Conservation (phyloP, 495 filamentous ascomycete species). For the Penicillium odoratum region DNA sequence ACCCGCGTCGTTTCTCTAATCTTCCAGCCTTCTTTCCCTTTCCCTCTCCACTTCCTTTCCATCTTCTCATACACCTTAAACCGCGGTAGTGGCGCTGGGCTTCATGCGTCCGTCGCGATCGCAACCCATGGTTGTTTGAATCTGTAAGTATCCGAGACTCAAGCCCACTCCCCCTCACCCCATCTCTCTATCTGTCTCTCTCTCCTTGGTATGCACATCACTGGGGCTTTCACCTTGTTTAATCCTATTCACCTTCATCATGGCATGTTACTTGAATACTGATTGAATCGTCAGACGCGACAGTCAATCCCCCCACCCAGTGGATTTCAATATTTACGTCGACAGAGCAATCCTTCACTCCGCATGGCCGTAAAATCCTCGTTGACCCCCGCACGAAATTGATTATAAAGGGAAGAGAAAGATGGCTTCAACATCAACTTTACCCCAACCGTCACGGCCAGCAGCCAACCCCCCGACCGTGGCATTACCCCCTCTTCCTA, state of each 20-base stretch:
- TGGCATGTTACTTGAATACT: background rate
- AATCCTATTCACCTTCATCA: background rate
- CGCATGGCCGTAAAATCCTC: constrained; percentile 6
- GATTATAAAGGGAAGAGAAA: background rate
- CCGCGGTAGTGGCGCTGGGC: constrained; percentile 17
- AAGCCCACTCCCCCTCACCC: background rate
- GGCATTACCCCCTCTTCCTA: constrained; percentile 67
- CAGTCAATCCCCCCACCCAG: background rate
- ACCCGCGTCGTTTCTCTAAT: background rate
- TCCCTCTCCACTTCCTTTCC: background rate
- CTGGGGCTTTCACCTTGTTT: background rate
- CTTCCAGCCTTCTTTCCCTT: constrained; percentile 1
- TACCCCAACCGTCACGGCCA: constrained; percentile 65
- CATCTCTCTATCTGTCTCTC: background rate
- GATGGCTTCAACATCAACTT: constrained; percentile 58
- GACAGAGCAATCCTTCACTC: constrained; percentile 1
- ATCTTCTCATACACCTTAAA: background rate
- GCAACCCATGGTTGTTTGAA: constrained; percentile 24
- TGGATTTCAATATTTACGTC: background rate
- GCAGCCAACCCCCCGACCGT: constrained; percentile 63
- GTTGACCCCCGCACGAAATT: background rate
- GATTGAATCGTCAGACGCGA: background rate
- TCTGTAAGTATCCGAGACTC: constrained; percentile 22
- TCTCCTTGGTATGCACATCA: background rate
- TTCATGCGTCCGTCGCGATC: constrained; percentile 18